A percentile compares a stretch with the other conserved stretches of the same genome.
phyloP scores from a whole-genome alignment of 1,284 basidiomycete genomes.

The Pseudozyma hubeiensis region DNA sequence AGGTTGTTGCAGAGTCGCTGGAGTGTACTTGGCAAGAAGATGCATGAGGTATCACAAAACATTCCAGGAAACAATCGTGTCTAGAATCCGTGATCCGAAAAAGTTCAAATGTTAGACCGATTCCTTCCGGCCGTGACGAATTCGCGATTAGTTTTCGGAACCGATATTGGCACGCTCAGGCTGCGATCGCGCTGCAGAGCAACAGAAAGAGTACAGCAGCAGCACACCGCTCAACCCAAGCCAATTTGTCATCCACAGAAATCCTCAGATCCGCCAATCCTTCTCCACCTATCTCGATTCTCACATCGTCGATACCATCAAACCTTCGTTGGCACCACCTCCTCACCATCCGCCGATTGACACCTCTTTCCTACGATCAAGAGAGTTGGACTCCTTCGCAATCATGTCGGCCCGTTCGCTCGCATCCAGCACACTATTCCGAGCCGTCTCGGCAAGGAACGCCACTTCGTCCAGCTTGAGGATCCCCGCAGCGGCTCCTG shows the following conservation, averaged over 20 bases:
- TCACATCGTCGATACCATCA: neutral
- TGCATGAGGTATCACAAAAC: no score
- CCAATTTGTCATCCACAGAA: slow-evolving; percentile 46
- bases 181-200: slow-evolving; percentile 23
- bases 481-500: slow-evolving; percentile 17
- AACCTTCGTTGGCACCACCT: neutral
- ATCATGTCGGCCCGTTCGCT: slow-evolving; percentile 43
- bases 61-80: neutral
- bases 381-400: no score
- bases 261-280: neutral
- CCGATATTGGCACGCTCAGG: slow-evolving; percentile 23
- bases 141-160: slow-evolving; percentile 8
- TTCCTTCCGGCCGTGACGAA: slow-evolving; percentile 18
- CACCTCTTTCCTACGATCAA: neutral
- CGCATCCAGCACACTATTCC: slow-evolving; percentile 30
- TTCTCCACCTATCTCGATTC: slow-evolving; percentile 14
- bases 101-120: slow-evolving; percentile 13
- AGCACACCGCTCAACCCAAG: slow-evolving; percentile 4
- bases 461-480: slow-evolving; percentile 29
- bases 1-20: no score
- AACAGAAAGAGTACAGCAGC: neutral
- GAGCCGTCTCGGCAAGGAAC: slow-evolving; percentile 34
- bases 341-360: no score
- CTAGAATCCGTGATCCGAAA: slow-evolving; percentile 15
- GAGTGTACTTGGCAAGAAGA: no score